Base-by-base conservation (phyloP, 2,329 filamentous ascomycete species). In the Fusarium agapanthi region DNA sequence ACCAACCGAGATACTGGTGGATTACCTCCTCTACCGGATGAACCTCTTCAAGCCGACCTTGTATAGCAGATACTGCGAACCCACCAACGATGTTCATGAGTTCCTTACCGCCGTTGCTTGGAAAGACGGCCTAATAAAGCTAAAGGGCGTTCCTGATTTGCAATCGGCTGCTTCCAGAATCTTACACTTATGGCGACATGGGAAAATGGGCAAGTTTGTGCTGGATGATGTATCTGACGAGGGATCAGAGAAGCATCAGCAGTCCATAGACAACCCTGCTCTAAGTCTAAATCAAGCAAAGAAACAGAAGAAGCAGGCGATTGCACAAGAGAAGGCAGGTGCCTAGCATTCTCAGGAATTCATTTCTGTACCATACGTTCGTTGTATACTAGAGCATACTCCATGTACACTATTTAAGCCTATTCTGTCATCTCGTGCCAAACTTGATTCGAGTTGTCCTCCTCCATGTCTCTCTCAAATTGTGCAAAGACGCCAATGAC, bases 11-110 rank as follows among this genome's bases (percentile, higher is more conserved):
- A 93, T 93, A 30, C 83, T 98, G 16, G 95, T 93, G 38, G 96
- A 99, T 80, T 99, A 97, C 81, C 86, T 98, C 26, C 89, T 99
- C 13, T 98, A 90, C 82, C 91, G 91, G 61, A 86, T 98, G 65
- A 99, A 99, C 79, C 83, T 87, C 41, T 84, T 87, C 65, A 86
- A 92, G 74, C 89, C 92, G 0, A 70, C 74, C 5, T 77, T 91
- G 11, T 97, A 97, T 81, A 77, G 80, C 3, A 85, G 79, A 16
- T 94, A 90, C 79, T 88, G 86, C 55, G 78, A 81, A 40, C 94
- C 95, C 1, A 98, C 96, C 4, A 97, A 98, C 81, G 93, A 97
- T 73, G 86, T 97, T n/a, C 83, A 87, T 53, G 87, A 88, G 44
- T 88, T 98, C 32, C 86, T 99, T 18, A 86, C 89, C 20, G 88